These are phyloP conservation scores for Xylariales sp. DNA, from an alignment of 2,329 filamentous ascomycete species.

Conservation along the genomic window DNA sequence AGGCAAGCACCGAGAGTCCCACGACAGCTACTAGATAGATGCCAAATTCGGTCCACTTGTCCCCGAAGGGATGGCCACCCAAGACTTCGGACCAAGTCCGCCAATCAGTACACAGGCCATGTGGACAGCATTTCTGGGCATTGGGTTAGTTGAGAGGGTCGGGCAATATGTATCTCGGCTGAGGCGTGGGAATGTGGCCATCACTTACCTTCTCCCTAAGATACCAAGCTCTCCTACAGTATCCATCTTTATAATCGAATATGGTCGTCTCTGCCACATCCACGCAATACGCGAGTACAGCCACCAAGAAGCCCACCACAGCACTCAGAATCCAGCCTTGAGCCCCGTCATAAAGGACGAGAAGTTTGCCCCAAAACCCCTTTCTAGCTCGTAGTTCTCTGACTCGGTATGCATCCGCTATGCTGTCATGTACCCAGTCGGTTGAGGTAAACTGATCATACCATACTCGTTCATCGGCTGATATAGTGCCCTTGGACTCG, in stretches of 20 bases:
- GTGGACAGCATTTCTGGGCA: constrained; percentile 49
- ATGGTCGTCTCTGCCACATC: constrained; percentile 80
- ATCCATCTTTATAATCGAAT: constrained; percentile 89
- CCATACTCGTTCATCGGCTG: constrained; percentile 85
- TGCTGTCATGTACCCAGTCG: constrained; percentile 97
- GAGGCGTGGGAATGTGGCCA: neutral
- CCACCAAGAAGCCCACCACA: constrained; percentile 80
- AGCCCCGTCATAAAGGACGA: constrained; percentile 74
- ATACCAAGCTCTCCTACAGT: constrained; percentile 70
- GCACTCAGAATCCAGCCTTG: constrained; percentile 95
- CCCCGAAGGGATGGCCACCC: constrained; percentile 38
- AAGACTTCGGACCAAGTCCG: constrained; percentile 50
- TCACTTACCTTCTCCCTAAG: constrained; percentile 59
- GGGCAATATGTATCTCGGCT: neutral
- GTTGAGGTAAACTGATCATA: constrained; percentile 98
- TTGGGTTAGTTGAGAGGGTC: neutral
- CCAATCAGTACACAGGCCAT: constrained; percentile 52
- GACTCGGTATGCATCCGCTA: constrained; percentile 86
- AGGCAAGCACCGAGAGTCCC: constrained; percentile 64
- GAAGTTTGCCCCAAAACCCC: constrained; percentile 76
- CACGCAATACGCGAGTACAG: constrained; percentile 80
- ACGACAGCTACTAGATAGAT: constrained; percentile 73
- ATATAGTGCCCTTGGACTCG: constrained; percentile 62
- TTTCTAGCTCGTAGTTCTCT: constrained; percentile 77
- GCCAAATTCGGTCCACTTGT: constrained; percentile 67